Conservation (phyloP, 192 early-diverging fungal species). For the Cetraspora pellucida region DNA sequence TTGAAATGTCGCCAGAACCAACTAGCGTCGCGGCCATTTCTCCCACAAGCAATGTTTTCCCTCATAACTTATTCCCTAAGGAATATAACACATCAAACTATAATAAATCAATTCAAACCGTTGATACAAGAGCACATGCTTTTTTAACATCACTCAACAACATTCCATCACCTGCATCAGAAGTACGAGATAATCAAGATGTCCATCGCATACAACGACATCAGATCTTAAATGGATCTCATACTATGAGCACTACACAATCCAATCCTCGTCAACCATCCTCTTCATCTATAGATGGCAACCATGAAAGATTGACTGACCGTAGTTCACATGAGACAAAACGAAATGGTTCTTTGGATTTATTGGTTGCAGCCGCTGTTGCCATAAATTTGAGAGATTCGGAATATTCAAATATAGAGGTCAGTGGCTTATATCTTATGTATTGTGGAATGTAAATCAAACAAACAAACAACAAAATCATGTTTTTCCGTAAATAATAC, state of each 20-base stretch:
- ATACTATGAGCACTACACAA: not conserved
- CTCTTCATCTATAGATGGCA: not conserved
- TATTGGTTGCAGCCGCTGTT: not conserved
- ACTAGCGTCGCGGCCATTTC: constrained; percentile 7
- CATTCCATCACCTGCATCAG: not conserved
- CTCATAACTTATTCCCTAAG: not conserved
- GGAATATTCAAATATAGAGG: constrained; percentile 10
- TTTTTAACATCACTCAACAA: not conserved
- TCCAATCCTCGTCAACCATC: not conserved
- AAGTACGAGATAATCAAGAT: constrained; percentile 2
- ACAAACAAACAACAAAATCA: not conserved
- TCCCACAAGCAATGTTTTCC: not conserved
- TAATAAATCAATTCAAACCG: not conserved
- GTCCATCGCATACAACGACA: constrained; percentile 4
- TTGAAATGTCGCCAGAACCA: constrained; percentile 18
- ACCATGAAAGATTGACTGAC: constrained; percentile 1
- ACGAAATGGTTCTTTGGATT: not conserved
- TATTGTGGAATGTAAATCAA: not conserved
- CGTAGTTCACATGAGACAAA: not conserved
- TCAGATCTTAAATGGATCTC: not conserved
- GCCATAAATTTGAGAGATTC: not conserved
- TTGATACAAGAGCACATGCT: not conserved
- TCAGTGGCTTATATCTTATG: not conserved
- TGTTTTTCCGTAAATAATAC: not conserved
- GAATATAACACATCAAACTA: not conserved